Evolutionary conservation across 1,284 basidiomycete species (phyloP).

Genomic region (Microbotryum lychnidis-dioicae): DNA sequence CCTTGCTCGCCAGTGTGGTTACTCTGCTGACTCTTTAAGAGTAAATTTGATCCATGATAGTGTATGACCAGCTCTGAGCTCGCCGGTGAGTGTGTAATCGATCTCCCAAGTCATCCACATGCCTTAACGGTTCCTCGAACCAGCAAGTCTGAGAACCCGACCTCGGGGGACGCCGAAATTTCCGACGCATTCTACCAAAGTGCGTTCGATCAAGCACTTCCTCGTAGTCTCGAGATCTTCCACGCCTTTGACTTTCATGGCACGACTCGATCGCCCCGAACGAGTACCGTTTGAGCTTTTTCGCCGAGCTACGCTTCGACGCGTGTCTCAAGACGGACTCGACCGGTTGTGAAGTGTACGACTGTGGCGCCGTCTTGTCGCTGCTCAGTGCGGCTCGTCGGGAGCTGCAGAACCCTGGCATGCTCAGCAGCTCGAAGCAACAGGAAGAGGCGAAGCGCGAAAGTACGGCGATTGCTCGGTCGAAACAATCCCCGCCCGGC

Average conservation of each 20-base stretch:
- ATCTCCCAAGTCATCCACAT: too few relatives aligned
- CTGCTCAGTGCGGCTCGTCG: slow-evolving; percentile 57
- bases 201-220: slow-evolving; percentile 67
- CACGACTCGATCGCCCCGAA: slow-evolving; percentile 59
- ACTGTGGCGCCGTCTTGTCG: slow-evolving; percentile 59
- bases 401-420: slow-evolving; percentile 58
- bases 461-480: slow-evolving; percentile 53
- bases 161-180: slow-evolving; percentile 15
- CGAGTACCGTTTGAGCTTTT: slow-evolving; percentile 57
- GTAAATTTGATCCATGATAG: too few relatives aligned
- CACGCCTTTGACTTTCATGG: slow-evolving; percentile 84
- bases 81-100: too few relatives aligned
- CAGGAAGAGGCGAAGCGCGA: slow-evolving; percentile 63
- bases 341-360: slow-evolving; percentile 72
- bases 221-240: slow-evolving; percentile 77
- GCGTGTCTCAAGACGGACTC: slow-evolving; percentile 63
- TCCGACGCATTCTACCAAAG: slow-evolving; percentile 14
- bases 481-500: too few relatives aligned
- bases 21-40: too few relatives aligned
- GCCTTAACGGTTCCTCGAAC: too few relatives aligned
- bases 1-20: too few relatives aligned
- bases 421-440: slow-evolving; percentile 55
- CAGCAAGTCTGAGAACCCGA: slow-evolving; percentile 14
- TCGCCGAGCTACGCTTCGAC: slow-evolving; percentile 62
- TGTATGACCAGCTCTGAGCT: too few relatives aligned